Percentiles rank a stretch among this genome's conserved stretches.
These are phyloP conservation scores for Pilatotrama ljubarskyi DNA, from an alignment of 768 basidiomycete genomes.

Conservation along the genomic window DNA sequence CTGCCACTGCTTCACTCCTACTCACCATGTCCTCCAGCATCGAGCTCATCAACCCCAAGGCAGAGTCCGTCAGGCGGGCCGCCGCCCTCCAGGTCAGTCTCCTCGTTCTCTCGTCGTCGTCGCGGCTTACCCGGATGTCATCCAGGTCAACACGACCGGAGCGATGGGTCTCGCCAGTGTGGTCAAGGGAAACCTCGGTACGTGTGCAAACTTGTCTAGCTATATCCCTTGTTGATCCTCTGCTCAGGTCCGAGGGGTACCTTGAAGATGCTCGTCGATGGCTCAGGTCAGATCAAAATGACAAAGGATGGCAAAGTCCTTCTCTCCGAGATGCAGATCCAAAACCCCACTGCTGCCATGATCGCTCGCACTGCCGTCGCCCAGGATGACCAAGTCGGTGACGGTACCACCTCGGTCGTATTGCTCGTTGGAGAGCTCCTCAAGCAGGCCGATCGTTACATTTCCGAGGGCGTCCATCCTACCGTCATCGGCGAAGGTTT, in stretches of 20 bases:
- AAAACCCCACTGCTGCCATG: conserved; percentile 99
- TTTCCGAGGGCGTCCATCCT: conserved; percentile 97
- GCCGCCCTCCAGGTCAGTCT: conserved; percentile 84
- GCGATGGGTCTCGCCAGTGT: conserved; percentile 97
- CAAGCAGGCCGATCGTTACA: conserved; percentile 97
- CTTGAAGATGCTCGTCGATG: conserved; percentile 99
- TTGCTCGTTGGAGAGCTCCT: conserved; percentile 93
- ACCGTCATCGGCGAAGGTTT: conserved; percentile 94
- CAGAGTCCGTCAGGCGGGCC: conserved; percentile 87
- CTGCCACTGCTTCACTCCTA: not conserved
- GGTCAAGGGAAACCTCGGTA: conserved; percentile 96
- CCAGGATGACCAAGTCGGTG: conserved; percentile 98
- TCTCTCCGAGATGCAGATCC: conserved; percentile 99
- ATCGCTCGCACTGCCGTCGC: conserved; percentile 98
- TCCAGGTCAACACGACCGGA: conserved; percentile 86
- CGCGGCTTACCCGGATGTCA: conserved; percentile 9
- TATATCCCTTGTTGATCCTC: conserved; percentile 9
- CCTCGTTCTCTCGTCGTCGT: not conserved
- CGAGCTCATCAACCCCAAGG: conserved; percentile 96
- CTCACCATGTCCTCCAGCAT: conserved; percentile 57
- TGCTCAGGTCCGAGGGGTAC: conserved; percentile 88
- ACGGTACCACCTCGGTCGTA: conserved; percentile 97
- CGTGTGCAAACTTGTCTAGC: conserved; percentile 23
- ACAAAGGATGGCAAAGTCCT: conserved; percentile 99
- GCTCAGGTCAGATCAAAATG: conserved; percentile 98